Evolutionary conservation across 148 eudicot genomes (phyloP), one percentile per base, ranked within the genome.

Genomic region (Selenicereus undatus): DNA sequence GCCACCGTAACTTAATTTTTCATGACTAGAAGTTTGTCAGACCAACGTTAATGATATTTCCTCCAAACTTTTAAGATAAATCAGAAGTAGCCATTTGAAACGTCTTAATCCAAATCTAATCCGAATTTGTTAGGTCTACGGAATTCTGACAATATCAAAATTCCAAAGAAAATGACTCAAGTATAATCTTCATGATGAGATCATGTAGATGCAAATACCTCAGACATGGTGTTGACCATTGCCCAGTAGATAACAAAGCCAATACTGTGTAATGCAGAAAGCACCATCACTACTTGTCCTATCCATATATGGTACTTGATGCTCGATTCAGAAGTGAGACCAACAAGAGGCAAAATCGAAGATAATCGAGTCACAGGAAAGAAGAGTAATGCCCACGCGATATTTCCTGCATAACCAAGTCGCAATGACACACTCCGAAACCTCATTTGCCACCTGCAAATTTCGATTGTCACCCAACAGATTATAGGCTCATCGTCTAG

Each of bases 281-380:
- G 87, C 42, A 89, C 70, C 88, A 86, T 90, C 62, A 89, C 88
- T 20, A 84, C 79, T 76, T 90, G 93, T 3, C 93, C 93, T 52
- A 90, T 80, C 93, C 93, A 90, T 29, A 90, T 87, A 83, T 90
- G 93, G 65, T 90, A 90, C 73, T 90, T 90, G 82, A 90, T 83
- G 83, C 93, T 89, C 7, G 91, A 90, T 66, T 90, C 91, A 26
- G 84, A 90, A 7, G 93, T 89, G 35, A 90, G 85, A 11, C 93
- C 93, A 62, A 90, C 39, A 45, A 90, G 82, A 29, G 90, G 93
- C 84, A 90, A 77, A 68, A 90, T 68, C 10, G 93, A 87, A 2
- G 91, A 85, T 29, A 88, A 78, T 71, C 93, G 86, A 51, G 86
- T 86, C 72, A 90, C 93, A 0, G 91, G 93, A 30, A 89, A 84